Base-by-base conservation (phyloP, 371 early-diverging fungal genomes). In the Mortierella sp. region DNA sequence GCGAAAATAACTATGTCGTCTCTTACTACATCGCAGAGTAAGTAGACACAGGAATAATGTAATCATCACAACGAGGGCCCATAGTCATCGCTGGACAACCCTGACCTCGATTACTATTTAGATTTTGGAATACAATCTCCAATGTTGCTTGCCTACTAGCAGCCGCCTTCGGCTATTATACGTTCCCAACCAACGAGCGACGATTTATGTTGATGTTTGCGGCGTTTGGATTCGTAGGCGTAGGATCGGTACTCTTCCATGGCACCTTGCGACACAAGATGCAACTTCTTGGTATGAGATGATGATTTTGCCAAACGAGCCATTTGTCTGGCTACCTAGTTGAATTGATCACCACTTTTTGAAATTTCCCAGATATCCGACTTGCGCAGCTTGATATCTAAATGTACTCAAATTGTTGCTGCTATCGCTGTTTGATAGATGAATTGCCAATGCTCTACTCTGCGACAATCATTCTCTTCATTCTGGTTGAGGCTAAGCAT, bases 1-100 rank as follows among this genome's bases (percentile, higher is more conserved):
- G 93, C 66, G 93, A 93, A 68, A 78, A 73, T 8, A 89, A 93
- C 84, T 93, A 93, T 80, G 86, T 78, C 11, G 73, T 84, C 40
- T 83, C 90, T 8, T 84, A 71, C 20, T 92, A 88, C 67, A 78
- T 93, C 5, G 93, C 93, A 67, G 93, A 93, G 75, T 77, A 69
- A 55, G 77, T 57, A 5, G 30, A 22, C 14, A 18, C 47, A 47
- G 20, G 20, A 47, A 47, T 47, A 47, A 14, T 6, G 5, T 2
- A 20, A 47, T 47, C 20, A 20, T 18, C 11, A 18, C 5, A 18
- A 12, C 6, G 6, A 35, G 35, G 20, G 43, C 26, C 11, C 12
- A 12, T 24, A 16, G 14, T 20, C 58, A 4, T 66, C 24, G 16
- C 11, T 43, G 45, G 45, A 43, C 45, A 11, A 14, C 11, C 3